Evolutionary conservation across 768 basidiomycete genomes (phyloP), one percentile per base, ranked within the genome.

Genomic region (Leccinum longicurvipes): DNA sequence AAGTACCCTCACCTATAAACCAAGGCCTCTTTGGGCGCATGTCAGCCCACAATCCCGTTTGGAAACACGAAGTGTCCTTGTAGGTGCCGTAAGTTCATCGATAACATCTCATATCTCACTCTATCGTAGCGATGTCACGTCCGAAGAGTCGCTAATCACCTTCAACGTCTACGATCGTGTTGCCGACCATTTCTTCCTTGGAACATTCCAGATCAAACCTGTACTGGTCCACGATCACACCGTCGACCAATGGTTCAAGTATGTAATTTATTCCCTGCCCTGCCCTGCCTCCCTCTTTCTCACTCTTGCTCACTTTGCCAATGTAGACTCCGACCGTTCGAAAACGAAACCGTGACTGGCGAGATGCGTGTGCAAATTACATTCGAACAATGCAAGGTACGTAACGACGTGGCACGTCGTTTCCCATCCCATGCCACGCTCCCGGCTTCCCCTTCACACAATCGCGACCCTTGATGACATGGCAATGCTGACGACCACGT

Each of bases 31-130:
- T 91, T 63, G 81, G 82, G 57, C 79, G 84, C 50, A 71, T 83
- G 34, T 86, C 85, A 19, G 80, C 91, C 54, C 82, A 91, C 67
- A 98, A 93, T 76, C 96, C 97, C 11, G 87, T 95, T 21, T 99
- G 97, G 97, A 99, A 99, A 75, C 96, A 98, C 71, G 90, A 98
- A 71, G 97, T 98, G 31, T 87, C 91, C 44, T 99, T 99, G 96
- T 98, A 73, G 74, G 95, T 81, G 28, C 51, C 59, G 24, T 61
- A 28, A 21, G 25, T 44, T 21, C 14, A 49, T 55, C 51, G 61
- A 58, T 53, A 42, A 50, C 55, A 44, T 57, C 28, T 52, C 41
- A 55, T 68, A 50, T 62, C 57, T 61, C 48, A 67, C 55, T 54
- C 53, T 60, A 50, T 65, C 53, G 14, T 71, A 98, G 96, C 79